These are phyloP conservation scores for Calocybe cyanea DNA, from an alignment of 768 basidiomycete genomes.

Conservation along the genomic window DNA sequence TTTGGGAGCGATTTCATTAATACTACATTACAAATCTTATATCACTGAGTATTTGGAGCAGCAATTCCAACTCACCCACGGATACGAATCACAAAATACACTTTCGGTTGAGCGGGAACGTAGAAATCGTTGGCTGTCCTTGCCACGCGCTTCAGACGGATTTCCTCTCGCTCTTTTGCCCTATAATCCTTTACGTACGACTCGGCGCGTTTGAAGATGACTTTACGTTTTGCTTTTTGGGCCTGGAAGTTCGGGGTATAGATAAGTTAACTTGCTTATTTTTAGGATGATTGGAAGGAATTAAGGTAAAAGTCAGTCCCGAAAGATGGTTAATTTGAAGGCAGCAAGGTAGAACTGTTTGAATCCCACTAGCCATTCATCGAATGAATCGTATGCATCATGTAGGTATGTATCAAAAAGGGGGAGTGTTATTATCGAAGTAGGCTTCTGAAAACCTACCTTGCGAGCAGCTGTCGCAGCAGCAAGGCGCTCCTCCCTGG, in stretches of 20 bases:
- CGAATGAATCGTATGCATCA: conserved; percentile 85
- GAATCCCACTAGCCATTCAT: conserved; percentile 70
- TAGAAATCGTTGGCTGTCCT: conserved; percentile 94
- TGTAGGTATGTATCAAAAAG: conserved; percentile 25
- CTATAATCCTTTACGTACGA: conserved; percentile 97
- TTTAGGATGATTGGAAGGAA: background rate
- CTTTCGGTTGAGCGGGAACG: conserved; percentile 93
- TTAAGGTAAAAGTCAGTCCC: conserved; percentile 58
- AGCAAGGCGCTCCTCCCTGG: conserved; percentile 86
- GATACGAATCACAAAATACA: conserved; percentile 97
- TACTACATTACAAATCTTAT: conserved; percentile 49
- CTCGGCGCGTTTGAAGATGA: conserved; percentile 99
- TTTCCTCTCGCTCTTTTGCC: conserved; percentile 90
- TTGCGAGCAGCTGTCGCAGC: conserved; percentile 84
- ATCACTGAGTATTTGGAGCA: background rate
- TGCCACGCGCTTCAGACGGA: conserved; percentile 91
- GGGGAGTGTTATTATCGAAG: background rate
- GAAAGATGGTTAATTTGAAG: conserved; percentile 91
- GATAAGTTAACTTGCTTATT: conserved; percentile 7
- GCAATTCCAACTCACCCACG: conserved; percentile 66
- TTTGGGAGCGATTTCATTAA: conserved; percentile 99
- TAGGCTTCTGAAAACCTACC: conserved; percentile 51
- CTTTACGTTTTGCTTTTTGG: conserved; percentile 86
- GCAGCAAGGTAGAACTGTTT: conserved; percentile 61
- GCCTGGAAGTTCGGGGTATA: conserved; percentile 50